Conservation (phyloP, 495 filamentous ascomycete genomes). For the Xylaria cubensis region DNA sequence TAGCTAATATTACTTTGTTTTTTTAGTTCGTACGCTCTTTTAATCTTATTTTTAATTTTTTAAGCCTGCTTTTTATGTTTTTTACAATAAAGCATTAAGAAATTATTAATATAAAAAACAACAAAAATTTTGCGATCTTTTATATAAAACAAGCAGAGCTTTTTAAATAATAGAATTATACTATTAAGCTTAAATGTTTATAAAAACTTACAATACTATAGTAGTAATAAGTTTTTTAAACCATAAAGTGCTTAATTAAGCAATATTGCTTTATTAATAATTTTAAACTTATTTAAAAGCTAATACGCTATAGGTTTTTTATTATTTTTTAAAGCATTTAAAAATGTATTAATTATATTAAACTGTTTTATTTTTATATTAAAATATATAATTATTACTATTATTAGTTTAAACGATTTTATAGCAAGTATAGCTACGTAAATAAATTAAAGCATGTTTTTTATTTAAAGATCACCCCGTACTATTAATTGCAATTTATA, state of each 20-base stretch:
- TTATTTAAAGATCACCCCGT: not conserved
- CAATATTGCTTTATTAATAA: not conserved
- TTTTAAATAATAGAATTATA: too few relatives aligned
- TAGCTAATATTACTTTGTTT: too few relatives aligned
- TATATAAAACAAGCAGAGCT: too few relatives aligned
- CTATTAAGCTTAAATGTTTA: too few relatives aligned
- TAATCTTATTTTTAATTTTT: too few relatives aligned
- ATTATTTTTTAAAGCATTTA: not conserved
- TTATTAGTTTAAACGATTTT: not conserved
- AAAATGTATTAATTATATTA: not conserved
- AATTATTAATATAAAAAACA: too few relatives aligned
- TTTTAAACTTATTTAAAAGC: not conserved
- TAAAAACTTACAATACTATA: too few relatives aligned
- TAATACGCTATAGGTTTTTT: not conserved
- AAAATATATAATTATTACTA: not conserved
- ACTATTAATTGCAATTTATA: constrained; percentile 1
- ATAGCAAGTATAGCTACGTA: not conserved
- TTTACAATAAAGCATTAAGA: too few relatives aligned
- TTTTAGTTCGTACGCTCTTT: too few relatives aligned
- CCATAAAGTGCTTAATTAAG: not conserved
- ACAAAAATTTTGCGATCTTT: too few relatives aligned
- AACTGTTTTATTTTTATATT: not conserved
- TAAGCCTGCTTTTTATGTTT: too few relatives aligned
- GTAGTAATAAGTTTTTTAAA: too few relatives aligned
- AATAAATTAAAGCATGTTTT: constrained; percentile 5